Evolutionary conservation across 2,329 filamentous ascomycete species (phyloP).

Genomic region (Xylariaceae sp.): DNA sequence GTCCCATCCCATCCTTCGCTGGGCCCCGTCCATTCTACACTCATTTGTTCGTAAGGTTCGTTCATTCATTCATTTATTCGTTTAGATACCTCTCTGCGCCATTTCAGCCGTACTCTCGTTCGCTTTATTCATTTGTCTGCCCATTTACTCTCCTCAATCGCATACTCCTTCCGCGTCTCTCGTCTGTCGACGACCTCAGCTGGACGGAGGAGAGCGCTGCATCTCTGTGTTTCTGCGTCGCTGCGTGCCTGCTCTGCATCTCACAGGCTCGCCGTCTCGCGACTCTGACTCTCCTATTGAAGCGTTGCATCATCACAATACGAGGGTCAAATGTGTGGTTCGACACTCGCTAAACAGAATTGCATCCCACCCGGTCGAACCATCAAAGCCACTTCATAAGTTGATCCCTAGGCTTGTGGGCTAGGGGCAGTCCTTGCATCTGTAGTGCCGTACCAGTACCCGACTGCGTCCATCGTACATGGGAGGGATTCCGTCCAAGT

Average conservation of each 20-base stretch:
- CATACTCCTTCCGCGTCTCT: too few species aligned
- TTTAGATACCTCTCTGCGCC: neutral
- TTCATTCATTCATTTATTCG: neutral
- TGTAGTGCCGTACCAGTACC: neutral
- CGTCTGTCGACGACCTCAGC: too few species aligned
- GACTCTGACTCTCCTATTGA: slow-evolving; percentile 1
- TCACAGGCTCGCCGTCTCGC: neutral
- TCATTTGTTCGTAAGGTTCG: neutral
- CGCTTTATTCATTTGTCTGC: neutral
- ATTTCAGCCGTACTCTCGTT: neutral
- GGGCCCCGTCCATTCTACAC: neutral
- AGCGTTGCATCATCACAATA: slow-evolving; percentile 10
- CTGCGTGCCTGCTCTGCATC: too few species aligned
- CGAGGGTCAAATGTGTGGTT: slow-evolving; percentile 10
- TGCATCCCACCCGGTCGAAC: slow-evolving; percentile 11
- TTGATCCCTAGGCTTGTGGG: neutral
- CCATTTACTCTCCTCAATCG: neutral
- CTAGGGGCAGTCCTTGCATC: slow-evolving; percentile 1
- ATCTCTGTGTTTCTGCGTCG: too few species aligned
- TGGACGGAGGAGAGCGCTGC: too few species aligned
- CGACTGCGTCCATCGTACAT: too few species aligned
- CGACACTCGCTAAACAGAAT: slow-evolving; percentile 12
- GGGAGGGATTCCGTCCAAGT: too few species aligned
- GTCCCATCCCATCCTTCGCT: too few species aligned
- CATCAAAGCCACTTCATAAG: neutral